A percentile compares a stretch with the other conserved stretches of the same genome.
Conservation (phyloP, 2,329 filamentous ascomycete genomes). For the Cryphonectria carpinicola region DNA sequence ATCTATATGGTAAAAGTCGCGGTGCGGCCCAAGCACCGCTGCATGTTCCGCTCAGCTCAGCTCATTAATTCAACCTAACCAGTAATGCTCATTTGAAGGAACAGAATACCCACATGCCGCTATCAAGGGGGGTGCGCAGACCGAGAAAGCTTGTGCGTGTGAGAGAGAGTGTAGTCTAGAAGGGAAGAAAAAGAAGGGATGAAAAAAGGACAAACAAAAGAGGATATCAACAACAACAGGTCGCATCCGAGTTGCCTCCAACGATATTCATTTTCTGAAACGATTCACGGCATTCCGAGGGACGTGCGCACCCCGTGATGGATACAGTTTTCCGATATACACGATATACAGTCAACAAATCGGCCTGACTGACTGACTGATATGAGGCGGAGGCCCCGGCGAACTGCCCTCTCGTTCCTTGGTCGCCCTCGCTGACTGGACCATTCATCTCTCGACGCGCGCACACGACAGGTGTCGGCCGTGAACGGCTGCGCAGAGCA, state of each 20-base stretch:
- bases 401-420: background rate
- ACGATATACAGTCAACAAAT: background rate
- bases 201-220: background rate
- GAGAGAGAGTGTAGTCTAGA: background rate
- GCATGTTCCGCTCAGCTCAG: background rate
- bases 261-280: background rate
- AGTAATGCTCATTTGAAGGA: background rate
- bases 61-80: background rate
- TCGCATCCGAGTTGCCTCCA: background rate
- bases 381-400: background rate
- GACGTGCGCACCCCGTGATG: background rate
- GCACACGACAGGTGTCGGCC: background rate
- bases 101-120: background rate
- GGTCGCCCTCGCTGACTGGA: background rate
- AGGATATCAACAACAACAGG: background rate
- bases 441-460: background rate
- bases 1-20: background rate
- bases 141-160: background rate
- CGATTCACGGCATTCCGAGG: background rate
- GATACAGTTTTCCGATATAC: background rate
- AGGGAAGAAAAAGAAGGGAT: background rate
- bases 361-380: constrained; percentile 5
- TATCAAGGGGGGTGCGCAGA: background rate
- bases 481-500: background rate
- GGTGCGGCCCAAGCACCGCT: background rate